Evolutionary conservation across 805 yeast species (phyloP).

Genomic region (Saccharomycodes ludwigii): DNA sequence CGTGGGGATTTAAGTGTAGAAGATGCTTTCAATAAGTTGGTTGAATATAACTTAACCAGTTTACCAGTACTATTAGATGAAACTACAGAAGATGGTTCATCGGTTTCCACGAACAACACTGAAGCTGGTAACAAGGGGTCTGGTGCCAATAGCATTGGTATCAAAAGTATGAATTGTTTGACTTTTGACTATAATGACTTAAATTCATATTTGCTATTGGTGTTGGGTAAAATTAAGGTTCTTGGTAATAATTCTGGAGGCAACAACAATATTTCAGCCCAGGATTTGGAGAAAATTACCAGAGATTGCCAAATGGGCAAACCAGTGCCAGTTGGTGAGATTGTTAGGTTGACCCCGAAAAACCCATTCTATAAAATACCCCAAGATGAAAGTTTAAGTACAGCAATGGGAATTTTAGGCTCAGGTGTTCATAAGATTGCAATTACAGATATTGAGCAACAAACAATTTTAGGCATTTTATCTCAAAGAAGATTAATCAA

Average conservation of each 20-base stretch:
- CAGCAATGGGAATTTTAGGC: slow-evolving; percentile 81
- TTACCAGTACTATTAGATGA: no score
- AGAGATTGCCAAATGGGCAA: slow-evolving; percentile 71
- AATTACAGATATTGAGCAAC: slow-evolving; percentile 41
- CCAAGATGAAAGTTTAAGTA: slow-evolving; percentile 53
- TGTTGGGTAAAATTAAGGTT: slow-evolving; percentile 55
- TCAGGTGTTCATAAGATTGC: slow-evolving; percentile 93
- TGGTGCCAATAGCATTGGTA: no score
- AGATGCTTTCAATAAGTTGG: slow-evolving; percentile 72
- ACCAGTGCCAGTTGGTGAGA: slow-evolving; percentile 85
- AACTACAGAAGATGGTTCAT: no score
- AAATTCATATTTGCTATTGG: slow-evolving; percentile 73
- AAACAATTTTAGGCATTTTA: slow-evolving; percentile 65
- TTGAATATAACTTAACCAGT: slow-evolving; percentile 64
- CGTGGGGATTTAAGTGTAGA: slow-evolving; percentile 65
- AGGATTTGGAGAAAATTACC: slow-evolving; percentile 17
- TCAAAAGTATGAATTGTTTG: slow-evolving; percentile 52
- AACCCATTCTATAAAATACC: slow-evolving; percentile 76
- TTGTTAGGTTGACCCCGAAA: slow-evolving; percentile 71
- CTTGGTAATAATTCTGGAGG: no score
- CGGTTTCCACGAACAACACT: no score
- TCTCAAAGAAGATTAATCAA: slow-evolving; percentile 82
- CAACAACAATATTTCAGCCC: slow-evolving; percentile 22
- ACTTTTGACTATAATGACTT: slow-evolving; percentile 89
- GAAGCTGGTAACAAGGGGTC: slow-evolving; percentile 7